phyloP scores from a whole-genome alignment of 2,329 filamentous ascomycete genomes.

The Penicillium sp. region DNA sequence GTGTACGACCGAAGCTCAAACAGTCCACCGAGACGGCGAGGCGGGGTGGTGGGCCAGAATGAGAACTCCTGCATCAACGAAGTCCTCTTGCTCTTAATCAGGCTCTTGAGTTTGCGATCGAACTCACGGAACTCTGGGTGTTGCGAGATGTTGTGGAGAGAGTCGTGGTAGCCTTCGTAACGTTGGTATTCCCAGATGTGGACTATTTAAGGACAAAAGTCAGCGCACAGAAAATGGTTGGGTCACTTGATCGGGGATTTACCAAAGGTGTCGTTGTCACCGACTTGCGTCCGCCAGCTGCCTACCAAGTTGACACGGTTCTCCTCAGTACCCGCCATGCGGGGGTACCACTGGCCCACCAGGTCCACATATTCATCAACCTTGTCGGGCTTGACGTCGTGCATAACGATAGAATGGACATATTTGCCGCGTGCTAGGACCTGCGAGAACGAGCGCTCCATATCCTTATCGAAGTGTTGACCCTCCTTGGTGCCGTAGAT shows the following conservation, averaged over 20 bases:
- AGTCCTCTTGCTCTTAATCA: constrained; percentile 79
- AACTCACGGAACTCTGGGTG: constrained; percentile 84
- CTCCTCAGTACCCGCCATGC: constrained; percentile 76
- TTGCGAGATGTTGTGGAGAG: constrained; percentile 75
- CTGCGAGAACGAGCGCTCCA: constrained; percentile 93
- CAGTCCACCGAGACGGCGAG: constrained; percentile 82
- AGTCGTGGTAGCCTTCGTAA: constrained; percentile 93
- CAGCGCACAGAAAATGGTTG: background rate
- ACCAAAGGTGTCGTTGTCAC: constrained; percentile 96
- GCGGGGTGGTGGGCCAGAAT: constrained; percentile 95
- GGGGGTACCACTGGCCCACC: constrained; percentile 88
- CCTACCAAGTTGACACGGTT: constrained; percentile 96
- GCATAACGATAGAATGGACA: constrained; percentile 95
- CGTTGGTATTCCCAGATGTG: constrained; percentile 99
- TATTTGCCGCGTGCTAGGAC: constrained; percentile 95
- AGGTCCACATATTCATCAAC: constrained; percentile 91
- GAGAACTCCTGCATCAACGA: constrained; percentile 99
- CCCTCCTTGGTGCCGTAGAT: constrained; percentile 98
- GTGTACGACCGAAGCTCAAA: constrained; percentile 98
- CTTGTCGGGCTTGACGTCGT: constrained; percentile 92
- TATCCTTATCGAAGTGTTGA: constrained; percentile 88
- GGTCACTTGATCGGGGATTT: constrained; percentile 19
- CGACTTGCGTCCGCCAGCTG: constrained; percentile 97
- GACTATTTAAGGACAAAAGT: constrained; percentile 57
- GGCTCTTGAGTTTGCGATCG: constrained; percentile 76